phyloP scores from a whole-genome alignment of 2,329 filamentous ascomycete genomes.

The Rhynchosporium graminicola region DNA sequence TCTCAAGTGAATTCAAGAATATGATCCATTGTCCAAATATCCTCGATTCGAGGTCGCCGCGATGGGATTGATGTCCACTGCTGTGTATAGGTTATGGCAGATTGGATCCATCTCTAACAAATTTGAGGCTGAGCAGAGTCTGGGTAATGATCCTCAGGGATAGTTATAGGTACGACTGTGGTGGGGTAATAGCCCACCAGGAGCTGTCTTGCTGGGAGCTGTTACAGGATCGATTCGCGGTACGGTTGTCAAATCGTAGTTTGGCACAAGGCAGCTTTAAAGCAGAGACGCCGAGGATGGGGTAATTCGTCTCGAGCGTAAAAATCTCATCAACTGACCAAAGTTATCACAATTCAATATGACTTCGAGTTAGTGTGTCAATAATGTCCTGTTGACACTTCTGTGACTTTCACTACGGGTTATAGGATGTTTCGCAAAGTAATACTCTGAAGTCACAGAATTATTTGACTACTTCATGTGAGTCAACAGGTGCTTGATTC shows the following conservation, averaged over 20 bases:
- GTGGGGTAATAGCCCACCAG: too few species aligned
- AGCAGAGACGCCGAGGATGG: neutral
- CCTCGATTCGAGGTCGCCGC: constrained; percentile 50
- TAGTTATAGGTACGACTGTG: constrained; percentile 54
- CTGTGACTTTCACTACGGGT: too few species aligned
- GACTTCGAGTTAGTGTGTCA: too few species aligned
- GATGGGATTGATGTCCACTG: constrained; percentile 63
- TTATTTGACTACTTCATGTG: too few species aligned
- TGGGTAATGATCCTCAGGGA: constrained; percentile 63
- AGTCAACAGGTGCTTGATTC: too few species aligned
- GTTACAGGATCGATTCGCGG: constrained; percentile 51
- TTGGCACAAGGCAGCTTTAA: too few species aligned
- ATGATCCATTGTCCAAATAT: constrained; percentile 42
- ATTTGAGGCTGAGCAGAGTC: constrained; percentile 50
- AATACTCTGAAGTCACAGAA: too few species aligned
- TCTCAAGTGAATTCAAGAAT: constrained; percentile 53
- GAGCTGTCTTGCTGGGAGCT: constrained; percentile 41
- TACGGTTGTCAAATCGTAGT: constrained; percentile 43
- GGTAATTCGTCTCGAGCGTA: too few species aligned
- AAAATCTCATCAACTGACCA: too few species aligned
- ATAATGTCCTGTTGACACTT: too few species aligned
- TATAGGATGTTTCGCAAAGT: too few species aligned
- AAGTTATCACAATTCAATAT: too few species aligned
- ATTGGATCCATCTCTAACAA: constrained; percentile 58
- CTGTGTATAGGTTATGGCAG: constrained; percentile 63